Conservation (phyloP, 805 yeast species). For the Candida quercuum region DNA sequence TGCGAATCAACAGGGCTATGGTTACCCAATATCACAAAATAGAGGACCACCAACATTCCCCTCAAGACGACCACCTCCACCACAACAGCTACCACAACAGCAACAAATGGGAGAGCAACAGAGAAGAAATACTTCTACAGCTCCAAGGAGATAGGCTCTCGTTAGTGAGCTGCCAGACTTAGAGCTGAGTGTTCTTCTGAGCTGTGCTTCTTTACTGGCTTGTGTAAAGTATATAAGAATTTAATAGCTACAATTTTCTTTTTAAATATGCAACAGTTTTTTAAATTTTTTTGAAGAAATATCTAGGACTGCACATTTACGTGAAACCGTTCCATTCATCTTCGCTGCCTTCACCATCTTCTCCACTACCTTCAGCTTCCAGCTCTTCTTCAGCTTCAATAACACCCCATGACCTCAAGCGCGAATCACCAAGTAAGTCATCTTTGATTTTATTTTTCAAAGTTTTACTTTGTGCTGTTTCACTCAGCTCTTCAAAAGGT, state of each 20-base stretch:
- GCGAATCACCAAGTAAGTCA: constrained; percentile 60
- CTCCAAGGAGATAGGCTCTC: not conserved
- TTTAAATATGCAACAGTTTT: too few relatives aligned
- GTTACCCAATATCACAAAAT: too few relatives aligned
- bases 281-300: too few relatives aligned
- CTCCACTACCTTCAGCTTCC: constrained; percentile 24
- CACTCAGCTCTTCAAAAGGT: constrained; percentile 54
- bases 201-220: too few relatives aligned
- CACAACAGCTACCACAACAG: not conserved
- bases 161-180: too few relatives aligned
- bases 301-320: constrained; percentile 5
- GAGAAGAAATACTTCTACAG: not conserved
- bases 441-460: constrained; percentile 58
- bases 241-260: too few relatives aligned
- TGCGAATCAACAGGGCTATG: too few relatives aligned
- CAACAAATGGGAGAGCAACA: not conserved
- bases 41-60: too few relatives aligned
- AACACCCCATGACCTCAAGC: constrained; percentile 63
- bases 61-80: not conserved
- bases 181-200: too few relatives aligned
- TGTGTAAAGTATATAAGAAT: too few relatives aligned
- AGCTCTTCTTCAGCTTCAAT: constrained; percentile 15
- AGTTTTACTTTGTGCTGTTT: constrained; percentile 51
- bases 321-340: constrained; percentile 40
- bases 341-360: constrained; percentile 16